Percentiles rank a stretch among this genome's conserved stretches.
Evolutionary conservation across 495 filamentous ascomycete species (phyloP).

Genomic region (Talaromyces trachyspermus): DNA sequence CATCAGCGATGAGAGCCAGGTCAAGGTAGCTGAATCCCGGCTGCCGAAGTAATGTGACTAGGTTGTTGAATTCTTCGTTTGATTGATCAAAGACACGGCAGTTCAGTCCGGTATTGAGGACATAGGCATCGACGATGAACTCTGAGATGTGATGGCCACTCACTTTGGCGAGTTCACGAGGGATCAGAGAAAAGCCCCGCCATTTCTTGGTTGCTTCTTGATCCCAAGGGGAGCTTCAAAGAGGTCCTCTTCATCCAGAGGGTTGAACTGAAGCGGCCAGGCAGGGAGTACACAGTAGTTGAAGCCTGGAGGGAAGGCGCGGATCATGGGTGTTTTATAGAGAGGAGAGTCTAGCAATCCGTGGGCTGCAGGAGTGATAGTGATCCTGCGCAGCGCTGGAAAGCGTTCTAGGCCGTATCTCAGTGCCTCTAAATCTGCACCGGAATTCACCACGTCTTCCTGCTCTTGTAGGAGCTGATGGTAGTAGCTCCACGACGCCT

Average conservation of each 20-base stretch:
- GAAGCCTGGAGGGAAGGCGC: conserved; percentile 21
- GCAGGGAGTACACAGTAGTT: conserved; percentile 23
- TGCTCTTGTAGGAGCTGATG: conserved; percentile 13
- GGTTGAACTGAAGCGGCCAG: conserved; percentile 13
- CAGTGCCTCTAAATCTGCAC: conserved; percentile 16
- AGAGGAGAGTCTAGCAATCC: conserved; percentile 19
- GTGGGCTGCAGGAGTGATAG: conserved; percentile 21
- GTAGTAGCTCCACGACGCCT: conserved; percentile 16
- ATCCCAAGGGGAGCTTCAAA: conserved; percentile 9
- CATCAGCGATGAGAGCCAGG: neutral
- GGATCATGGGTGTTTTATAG: conserved; percentile 27
- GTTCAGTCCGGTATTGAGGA: conserved; percentile 13
- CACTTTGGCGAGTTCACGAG: conserved; percentile 11
- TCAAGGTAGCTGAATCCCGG: neutral
- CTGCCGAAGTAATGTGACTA: neutral
- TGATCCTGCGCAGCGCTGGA: conserved; percentile 16
- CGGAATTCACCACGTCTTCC: conserved; percentile 10
- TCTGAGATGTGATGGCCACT: conserved; percentile 13
- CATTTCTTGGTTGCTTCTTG: conserved; percentile 11
- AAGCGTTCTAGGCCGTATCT: conserved; percentile 19
- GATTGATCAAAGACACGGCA: conserved; percentile 13
- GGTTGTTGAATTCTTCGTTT: conserved; percentile 13
- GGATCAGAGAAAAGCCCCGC: conserved; percentile 15
- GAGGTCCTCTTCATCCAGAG: conserved; percentile 6
- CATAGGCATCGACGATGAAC: conserved; percentile 13